phyloP scores from a whole-genome alignment of 208 protist species.

The Leishmania turanica region DNA sequence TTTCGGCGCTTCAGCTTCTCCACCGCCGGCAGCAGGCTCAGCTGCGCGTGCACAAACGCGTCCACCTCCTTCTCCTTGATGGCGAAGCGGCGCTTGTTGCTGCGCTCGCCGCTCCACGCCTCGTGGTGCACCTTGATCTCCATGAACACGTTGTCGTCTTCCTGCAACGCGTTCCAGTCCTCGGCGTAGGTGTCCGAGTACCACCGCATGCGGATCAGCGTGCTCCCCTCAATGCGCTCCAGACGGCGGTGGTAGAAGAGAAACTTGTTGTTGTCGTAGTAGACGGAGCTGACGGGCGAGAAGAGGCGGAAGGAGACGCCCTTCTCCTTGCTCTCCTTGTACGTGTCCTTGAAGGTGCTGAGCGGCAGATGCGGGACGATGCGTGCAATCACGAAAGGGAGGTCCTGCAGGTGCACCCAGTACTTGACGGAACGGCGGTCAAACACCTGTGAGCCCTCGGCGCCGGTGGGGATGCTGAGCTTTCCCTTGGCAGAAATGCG shows the following conservation, averaged over 20 bases:
- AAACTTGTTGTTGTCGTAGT: conserved; percentile 90
- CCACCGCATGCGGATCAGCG: conserved; percentile 90
- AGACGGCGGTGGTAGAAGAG: conserved; percentile 86
- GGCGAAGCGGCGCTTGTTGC: conserved; percentile 88
- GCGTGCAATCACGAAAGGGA: conserved; percentile 88
- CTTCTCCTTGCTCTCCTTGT: conserved; percentile 57
- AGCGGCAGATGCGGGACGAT: conserved; percentile 88
- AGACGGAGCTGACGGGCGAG: conserved; percentile 85
- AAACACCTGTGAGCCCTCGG: conserved; percentile 85
- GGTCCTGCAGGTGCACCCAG: conserved; percentile 88
- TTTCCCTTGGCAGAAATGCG: conserved; percentile 64
- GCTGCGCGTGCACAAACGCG: conserved; percentile 67
- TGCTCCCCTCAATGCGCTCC: conserved; percentile 83
- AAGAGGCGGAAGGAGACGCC: conserved; percentile 70
- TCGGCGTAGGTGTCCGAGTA: conserved; percentile 80
- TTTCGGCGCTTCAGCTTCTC: conserved; percentile 81
- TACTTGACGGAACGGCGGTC: conserved; percentile 90
- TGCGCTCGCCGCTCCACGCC: conserved; percentile 87
- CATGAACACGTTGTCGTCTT: conserved; percentile 84
- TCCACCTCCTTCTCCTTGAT: conserved; percentile 86
- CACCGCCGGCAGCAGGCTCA: conserved; percentile 65
- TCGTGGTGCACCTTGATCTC: conserved; percentile 92
- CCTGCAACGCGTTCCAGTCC: conserved; percentile 72
- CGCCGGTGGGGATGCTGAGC: conserved; percentile 50
- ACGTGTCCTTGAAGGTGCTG: conserved; percentile 88